phyloP scores from a whole-genome alignment of 305 asterid genomes.

The Fraxinus latifolia region DNA sequence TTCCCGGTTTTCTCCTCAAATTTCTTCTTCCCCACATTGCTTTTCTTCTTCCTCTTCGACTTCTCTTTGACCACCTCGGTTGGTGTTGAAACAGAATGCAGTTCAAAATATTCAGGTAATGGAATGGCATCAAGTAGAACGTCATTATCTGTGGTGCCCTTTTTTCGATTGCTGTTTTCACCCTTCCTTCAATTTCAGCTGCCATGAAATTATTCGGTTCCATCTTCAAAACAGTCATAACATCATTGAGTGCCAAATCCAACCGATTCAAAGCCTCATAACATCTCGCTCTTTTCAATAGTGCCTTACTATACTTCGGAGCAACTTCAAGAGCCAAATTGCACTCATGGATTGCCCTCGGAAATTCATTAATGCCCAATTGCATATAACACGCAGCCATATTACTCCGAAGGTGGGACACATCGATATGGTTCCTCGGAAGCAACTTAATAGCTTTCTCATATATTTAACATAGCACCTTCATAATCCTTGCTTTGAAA shows the following conservation, averaged over 20 bases:
- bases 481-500: conserved; percentile 77
- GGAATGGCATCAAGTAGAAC: conserved; percentile 37
- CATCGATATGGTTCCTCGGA: conserved; percentile 77
- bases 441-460: conserved; percentile 78
- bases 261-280: conserved; percentile 77
- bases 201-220: conserved; percentile 86
- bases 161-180: conserved; percentile 46
- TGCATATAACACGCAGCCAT: conserved; percentile 90
- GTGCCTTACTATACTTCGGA: conserved; percentile 81
- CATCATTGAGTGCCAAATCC: conserved; percentile 72
- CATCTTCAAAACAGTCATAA: conserved; percentile 54
- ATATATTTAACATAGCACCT: conserved; percentile 68
- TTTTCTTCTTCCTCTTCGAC: conserved; percentile 40
- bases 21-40: conserved; percentile 31
- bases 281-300: conserved; percentile 86
- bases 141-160: conserved; percentile 36
- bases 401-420: conserved; percentile 68
- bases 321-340: conserved; percentile 89
- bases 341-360: conserved; percentile 81
- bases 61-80: conserved; percentile 43
- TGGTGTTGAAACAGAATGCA: conserved; percentile 32
- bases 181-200: conserved; percentile 62
- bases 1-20: conserved; percentile 26
- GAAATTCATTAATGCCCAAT: conserved; percentile 72
- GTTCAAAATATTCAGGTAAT: conserved; percentile 54